Base-by-base conservation (phyloP, 2,329 filamentous ascomycete species). In the Epichloe glyceriae region DNA sequence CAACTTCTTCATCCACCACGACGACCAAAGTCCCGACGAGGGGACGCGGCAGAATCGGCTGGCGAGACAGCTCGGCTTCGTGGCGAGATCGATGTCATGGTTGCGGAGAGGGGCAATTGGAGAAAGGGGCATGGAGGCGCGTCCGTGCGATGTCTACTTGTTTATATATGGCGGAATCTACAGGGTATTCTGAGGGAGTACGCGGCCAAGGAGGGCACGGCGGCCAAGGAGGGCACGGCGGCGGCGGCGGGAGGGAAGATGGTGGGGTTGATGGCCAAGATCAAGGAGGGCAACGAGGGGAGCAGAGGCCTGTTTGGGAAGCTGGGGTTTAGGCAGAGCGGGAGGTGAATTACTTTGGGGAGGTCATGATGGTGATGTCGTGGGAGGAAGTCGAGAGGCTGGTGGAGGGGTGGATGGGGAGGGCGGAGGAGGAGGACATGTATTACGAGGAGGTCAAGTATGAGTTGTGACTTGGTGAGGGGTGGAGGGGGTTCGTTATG, bases 31-130 rank as follows among this genome's bases (percentile, higher is more conserved):
- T 19, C 37, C 33, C 17, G 46, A 8, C 5, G 52, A 49, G 42
- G 26, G 6, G 57, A 10, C 26, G 7, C 0, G 22, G 40, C 0
- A 47, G 22, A 22, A 22, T 6, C 22, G 19, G 2, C 53, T 59
- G 11, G 17, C 19, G 35, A 22, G 22, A 30, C n/a, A 8, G n/a
- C n/a, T 5, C 56, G 53, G 38, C 65, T 68, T 53, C 66, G 84
- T 3, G 89, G 86, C 22, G 89, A 95, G 62, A 67, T 95, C 6
- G 88, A 95, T 65, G 78, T 95, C 55, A 95, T 95, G 89, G 82
- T 95, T 54, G 88, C 88, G 0, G 69, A 71, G 2, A 67, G 67
- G 4, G 61, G 64, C 0, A 68, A 79, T 33, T 80, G 83, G 22
- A 72, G 83, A 0, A 70, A 72, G 7, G 88, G 88, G 0, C 70